These are phyloP conservation scores for Suillus decipiens DNA, from an alignment of 768 basidiomycete genomes.

Conservation along the genomic window DNA sequence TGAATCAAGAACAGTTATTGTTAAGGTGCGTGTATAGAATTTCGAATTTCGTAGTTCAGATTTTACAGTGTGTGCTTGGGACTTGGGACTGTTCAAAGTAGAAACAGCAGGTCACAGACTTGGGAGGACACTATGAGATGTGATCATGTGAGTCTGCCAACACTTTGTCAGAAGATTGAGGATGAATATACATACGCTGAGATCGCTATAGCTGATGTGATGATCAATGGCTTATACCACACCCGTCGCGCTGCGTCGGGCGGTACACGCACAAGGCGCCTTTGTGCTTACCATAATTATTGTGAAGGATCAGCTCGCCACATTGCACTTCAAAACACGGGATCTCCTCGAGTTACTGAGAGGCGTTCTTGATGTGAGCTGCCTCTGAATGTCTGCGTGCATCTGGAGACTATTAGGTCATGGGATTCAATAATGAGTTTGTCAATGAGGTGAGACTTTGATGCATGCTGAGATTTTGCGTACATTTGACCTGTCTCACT, in stretches of 20 bases:
- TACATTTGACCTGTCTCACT: slow-evolving; percentile 26
- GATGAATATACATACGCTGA: neutral
- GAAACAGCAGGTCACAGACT: neutral
- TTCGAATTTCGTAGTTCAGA: neutral
- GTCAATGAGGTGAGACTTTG: slow-evolving; percentile 65
- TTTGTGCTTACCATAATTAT: neutral
- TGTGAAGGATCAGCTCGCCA: neutral
- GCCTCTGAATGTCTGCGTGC: slow-evolving; percentile 63
- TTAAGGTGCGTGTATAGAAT: neutral
- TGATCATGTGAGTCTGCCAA: neutral
- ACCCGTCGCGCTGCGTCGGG: neutral
- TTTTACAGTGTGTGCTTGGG: neutral
- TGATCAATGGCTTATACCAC: neutral
- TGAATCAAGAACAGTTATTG: too few species aligned
- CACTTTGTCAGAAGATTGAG: neutral
- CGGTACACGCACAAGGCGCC: too few species aligned
- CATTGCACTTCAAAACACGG: neutral
- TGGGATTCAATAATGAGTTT: slow-evolving; percentile 77
- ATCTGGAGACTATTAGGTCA: slow-evolving; percentile 55
- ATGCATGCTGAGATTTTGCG: neutral
- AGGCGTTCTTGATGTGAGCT: slow-evolving; percentile 51
- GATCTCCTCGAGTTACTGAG: slow-evolving; percentile 37
- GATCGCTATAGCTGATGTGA: neutral
- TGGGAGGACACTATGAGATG: neutral
- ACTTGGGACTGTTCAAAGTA: neutral